These are phyloP conservation scores for Neopestalotiopsis sp. DNA, from an alignment of 2,329 filamentous ascomycete genomes.

Conservation along the genomic window DNA sequence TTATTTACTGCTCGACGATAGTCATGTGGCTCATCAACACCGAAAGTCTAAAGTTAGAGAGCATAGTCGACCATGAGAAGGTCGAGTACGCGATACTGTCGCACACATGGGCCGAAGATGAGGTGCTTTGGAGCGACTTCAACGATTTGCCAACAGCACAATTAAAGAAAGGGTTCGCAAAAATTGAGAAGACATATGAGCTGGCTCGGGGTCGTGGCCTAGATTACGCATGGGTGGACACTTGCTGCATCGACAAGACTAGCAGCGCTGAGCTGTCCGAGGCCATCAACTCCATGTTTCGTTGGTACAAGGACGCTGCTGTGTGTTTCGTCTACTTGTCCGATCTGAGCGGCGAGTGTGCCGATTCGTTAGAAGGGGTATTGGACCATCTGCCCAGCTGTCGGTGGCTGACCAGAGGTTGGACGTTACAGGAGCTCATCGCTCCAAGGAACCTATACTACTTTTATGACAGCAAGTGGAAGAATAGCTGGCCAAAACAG, in stretches of 20 bases:
- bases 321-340: constrained; percentile 29
- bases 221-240: constrained; percentile 32
- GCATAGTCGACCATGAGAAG: background rate
- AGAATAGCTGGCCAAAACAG: constrained; percentile 17
- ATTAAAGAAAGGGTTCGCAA: constrained; percentile 14
- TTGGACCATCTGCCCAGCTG: background rate
- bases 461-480: constrained; percentile 28
- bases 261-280: constrained; percentile 28
- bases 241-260: constrained; percentile 33
- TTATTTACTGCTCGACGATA: background rate
- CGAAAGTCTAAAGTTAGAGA: background rate
- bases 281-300: constrained; percentile 29
- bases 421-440: constrained; percentile 32
- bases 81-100: constrained; percentile 41
- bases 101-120: constrained; percentile 40
- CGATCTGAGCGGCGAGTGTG: constrained; percentile 39
- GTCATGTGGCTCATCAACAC: constrained; percentile 19
- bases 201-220: constrained; percentile 20
- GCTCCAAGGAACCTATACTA: constrained; percentile 23
- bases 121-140: constrained; percentile 36
- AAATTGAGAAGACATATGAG: constrained; percentile 25
- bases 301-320: constrained; percentile 24
- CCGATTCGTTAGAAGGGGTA: background rate
- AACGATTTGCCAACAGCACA: background rate
- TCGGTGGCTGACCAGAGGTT: constrained; percentile 24